phyloP scores from a whole-genome alignment of 2,329 filamentous ascomycete genomes.

The Fusarium haematococcum region DNA sequence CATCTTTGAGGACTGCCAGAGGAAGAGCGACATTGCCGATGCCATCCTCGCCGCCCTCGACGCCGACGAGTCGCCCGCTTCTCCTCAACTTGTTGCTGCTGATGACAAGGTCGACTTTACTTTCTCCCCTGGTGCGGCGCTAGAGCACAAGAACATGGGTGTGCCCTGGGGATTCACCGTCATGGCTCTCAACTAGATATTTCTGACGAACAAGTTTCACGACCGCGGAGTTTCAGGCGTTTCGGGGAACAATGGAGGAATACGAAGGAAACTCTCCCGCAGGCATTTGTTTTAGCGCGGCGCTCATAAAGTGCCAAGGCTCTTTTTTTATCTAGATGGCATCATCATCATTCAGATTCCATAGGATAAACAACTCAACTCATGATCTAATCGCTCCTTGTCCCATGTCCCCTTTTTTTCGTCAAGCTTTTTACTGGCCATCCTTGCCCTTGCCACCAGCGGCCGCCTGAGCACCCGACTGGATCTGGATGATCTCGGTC shows the following conservation, averaged over 20 bases:
- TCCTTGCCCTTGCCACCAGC: slow-evolving; percentile 49
- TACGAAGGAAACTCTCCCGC: slow-evolving; percentile 11
- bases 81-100: slow-evolving; percentile 38
- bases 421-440: slow-evolving; percentile 24
- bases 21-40: slow-evolving; percentile 35
- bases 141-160: slow-evolving; percentile 44
- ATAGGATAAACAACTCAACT: slow-evolving; percentile 47
- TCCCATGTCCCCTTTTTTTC: slow-evolving; percentile 9
- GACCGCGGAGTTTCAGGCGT: slow-evolving; percentile 37
- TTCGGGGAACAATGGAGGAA: slow-evolving; percentile 15
- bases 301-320: slow-evolving; percentile 28
- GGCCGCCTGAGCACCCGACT: slow-evolving; percentile 61
- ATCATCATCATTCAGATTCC: slow-evolving; percentile 38
- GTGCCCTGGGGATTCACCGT: slow-evolving; percentile 43
- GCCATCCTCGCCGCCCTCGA: slow-evolving; percentile 43
- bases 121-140: slow-evolving; percentile 36
- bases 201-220: slow-evolving; percentile 28
- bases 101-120: slow-evolving; percentile 42
- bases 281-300: slow-evolving; percentile 27
- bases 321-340: slow-evolving; percentile 31
- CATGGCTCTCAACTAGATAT: slow-evolving; percentile 44
- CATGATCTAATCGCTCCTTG: slow-evolving; percentile 39
- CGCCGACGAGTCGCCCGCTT: slow-evolving; percentile 39
- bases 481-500: slow-evolving; percentile 68
- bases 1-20: slow-evolving; percentile 39